A percentile compares a stretch with the other conserved stretches of the same genome.
These are phyloP conservation scores for Chalaropsis thielavioides DNA, from an alignment of 2,329 filamentous ascomycete species.

Conservation along the genomic window DNA sequence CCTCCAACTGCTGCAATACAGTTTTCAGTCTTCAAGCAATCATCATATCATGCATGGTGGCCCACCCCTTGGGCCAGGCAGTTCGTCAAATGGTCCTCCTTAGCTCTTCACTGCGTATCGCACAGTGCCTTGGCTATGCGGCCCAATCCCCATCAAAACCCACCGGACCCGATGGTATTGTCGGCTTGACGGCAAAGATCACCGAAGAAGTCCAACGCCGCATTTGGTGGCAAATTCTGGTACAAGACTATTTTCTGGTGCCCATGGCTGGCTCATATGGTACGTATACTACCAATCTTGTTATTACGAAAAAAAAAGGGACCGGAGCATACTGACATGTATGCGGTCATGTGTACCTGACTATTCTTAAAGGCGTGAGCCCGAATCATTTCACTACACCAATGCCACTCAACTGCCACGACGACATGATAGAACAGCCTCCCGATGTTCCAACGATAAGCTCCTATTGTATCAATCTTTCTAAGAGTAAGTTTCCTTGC, in stretches of 20 bases:
- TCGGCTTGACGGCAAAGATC: constrained; percentile 1
- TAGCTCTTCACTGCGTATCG: constrained; percentile 12
- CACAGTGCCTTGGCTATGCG: constrained; percentile 13
- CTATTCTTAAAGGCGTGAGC: constrained; percentile 6
- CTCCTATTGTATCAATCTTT: constrained; percentile 15
- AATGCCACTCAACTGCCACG: constrained; percentile 16
- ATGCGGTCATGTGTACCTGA: neutral
- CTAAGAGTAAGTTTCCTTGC: constrained; percentile 12
- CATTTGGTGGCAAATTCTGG: constrained; percentile 17
- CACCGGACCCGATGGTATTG: neutral
- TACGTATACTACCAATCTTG: neutral
- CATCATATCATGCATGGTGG: constrained; percentile 17
- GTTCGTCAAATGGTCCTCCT: constrained; percentile 17
- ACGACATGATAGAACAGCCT: constrained; percentile 14
- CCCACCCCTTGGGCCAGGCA: constrained; percentile 14
- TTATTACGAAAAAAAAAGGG: too few relatives aligned
- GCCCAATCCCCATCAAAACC: constrained; percentile 2
- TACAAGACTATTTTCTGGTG: constrained; percentile 17
- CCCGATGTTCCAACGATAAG: constrained; percentile 15
- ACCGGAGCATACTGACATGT: neutral
- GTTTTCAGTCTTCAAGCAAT: constrained; percentile 14
- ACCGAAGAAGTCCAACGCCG: constrained; percentile 12
- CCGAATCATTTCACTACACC: constrained; percentile 17
- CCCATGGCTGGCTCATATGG: constrained; percentile 17
- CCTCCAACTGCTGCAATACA: neutral